Evolutionary conservation across 2,329 filamentous ascomycete genomes (phyloP).

Genomic region (Fusarium mangiferae): DNA sequence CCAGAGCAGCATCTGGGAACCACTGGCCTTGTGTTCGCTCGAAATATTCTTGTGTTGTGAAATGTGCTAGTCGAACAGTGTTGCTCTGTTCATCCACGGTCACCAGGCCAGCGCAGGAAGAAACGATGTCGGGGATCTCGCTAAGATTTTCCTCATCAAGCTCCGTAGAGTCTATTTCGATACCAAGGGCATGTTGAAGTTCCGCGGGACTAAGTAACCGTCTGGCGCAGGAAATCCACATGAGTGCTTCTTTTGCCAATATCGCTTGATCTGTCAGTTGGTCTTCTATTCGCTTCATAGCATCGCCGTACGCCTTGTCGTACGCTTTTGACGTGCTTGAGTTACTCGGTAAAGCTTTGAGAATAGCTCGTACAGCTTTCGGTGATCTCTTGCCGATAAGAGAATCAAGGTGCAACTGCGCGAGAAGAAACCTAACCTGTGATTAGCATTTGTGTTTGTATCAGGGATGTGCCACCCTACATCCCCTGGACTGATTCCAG

Average conservation of each 20-base stretch:
- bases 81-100: slow-evolving; percentile 52
- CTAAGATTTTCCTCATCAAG: slow-evolving; percentile 52
- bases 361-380: background rate
- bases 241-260: slow-evolving; percentile 52
- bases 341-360: slow-evolving; percentile 20
- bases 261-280: slow-evolving; percentile 47
- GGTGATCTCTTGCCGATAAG: slow-evolving; percentile 35
- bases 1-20: background rate
- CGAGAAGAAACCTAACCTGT: slow-evolving; percentile 28
- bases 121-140: slow-evolving; percentile 48
- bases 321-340: slow-evolving; percentile 41
- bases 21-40: slow-evolving; percentile 25
- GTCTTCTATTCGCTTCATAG: slow-evolving; percentile 55
- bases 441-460: background rate
- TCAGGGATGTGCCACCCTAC: background rate
- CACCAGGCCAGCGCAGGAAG: slow-evolving; percentile 55
- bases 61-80: slow-evolving; percentile 56
- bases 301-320: slow-evolving; percentile 53
- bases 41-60: slow-evolving; percentile 59
- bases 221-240: slow-evolving; percentile 54
- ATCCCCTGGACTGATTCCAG: background rate
- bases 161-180: slow-evolving; percentile 40
- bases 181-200: slow-evolving; percentile 55
- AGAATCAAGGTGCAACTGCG: slow-evolving; percentile 32
- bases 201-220: slow-evolving; percentile 49